These are phyloP conservation scores for Magnaporthiopsis incrustans DNA, from an alignment of 2,329 filamentous ascomycete genomes.

Conservation along the genomic window DNA sequence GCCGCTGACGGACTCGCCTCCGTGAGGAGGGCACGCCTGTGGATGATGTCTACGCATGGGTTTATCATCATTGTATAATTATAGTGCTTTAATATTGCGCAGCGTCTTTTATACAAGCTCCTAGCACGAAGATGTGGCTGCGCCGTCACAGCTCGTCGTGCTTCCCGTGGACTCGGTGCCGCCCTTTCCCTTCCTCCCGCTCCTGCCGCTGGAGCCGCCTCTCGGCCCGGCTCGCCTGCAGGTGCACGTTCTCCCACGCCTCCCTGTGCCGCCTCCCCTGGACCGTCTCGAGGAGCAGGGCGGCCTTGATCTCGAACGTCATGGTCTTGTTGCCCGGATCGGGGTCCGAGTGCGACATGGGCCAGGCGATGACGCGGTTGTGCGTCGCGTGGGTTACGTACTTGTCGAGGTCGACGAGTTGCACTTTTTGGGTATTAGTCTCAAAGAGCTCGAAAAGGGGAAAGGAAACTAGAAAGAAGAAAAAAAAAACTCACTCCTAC, in stretches of 20 bases:
- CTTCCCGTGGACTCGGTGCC: conserved; percentile 2
- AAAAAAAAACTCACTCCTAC: conserved; percentile 23
- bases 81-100: too few species aligned
- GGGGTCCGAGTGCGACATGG: conserved; percentile 21
- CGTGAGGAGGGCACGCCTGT: too few species aligned
- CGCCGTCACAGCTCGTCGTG: conserved; percentile 5
- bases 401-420: not conserved
- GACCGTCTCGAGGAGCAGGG: conserved; percentile 3
- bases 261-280: conserved; percentile 5
- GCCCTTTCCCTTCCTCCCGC: conserved; percentile 5
- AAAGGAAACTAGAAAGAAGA: not conserved
- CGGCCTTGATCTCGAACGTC: conserved; percentile 22
- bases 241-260: conserved; percentile 5
- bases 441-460: not conserved
- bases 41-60: too few species aligned
- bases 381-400: too few species aligned
- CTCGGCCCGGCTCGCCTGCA: conserved; percentile 8
- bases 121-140: not conserved
- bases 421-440: not conserved
- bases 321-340: conserved; percentile 18
- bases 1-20: conserved; percentile 15
- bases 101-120: not conserved
- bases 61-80: not conserved
- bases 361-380: conserved; percentile 21
- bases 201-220: conserved; percentile 5